Evolutionary conservation across 75 land plant genomes (phyloP), one percentile per base, ranked within the genome.

Genomic region (Sequoia sempervirens): DNA sequence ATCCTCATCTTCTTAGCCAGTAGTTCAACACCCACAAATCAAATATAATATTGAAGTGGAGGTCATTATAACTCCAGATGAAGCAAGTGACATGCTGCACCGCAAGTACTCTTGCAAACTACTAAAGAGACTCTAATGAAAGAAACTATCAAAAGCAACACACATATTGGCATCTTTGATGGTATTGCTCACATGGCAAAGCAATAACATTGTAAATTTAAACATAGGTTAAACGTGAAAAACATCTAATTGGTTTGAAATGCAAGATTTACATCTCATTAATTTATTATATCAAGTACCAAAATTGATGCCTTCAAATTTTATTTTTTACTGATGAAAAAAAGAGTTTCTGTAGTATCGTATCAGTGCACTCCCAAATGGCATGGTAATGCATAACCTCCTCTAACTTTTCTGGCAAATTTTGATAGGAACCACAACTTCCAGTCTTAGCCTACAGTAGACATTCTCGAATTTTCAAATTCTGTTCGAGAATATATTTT

Each of bases 401-500:
- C 46, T 4, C 9, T 78, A 53, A 53, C 54, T 43, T 53, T 50
- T 12, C 40, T 80, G 26, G 8, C 61, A 80, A 54, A 47, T 61
- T 80, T 43, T 53, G 56, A n/a, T 36, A 80, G 82, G 61, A 53
- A 80, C 28, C 26, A 34, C 18, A 80, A 18, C 40, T 54, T 53
- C 20, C 64, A 53, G 4, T 53, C 10, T 80, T n/a, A 83, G 7
- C 38, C 36, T 7, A 79, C 26, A n/a, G 82, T 66, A 84, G 45
- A n/a, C 46, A 78, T 45, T 64, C 61, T 81, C 32, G 82, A 81
- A 23, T 76, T 82, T 81, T 86, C 86, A 81, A 89, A 89, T 28
- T 90, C 87, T 41, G 82, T 54, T 66, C 81, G 80, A 15, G 87
- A 81, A 73, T 72, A 84, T 5, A 85, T 12, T 84, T 38, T 86